Base-by-base conservation (phyloP, 371 early-diverging fungal species). In the Mucor racemosus region DNA sequence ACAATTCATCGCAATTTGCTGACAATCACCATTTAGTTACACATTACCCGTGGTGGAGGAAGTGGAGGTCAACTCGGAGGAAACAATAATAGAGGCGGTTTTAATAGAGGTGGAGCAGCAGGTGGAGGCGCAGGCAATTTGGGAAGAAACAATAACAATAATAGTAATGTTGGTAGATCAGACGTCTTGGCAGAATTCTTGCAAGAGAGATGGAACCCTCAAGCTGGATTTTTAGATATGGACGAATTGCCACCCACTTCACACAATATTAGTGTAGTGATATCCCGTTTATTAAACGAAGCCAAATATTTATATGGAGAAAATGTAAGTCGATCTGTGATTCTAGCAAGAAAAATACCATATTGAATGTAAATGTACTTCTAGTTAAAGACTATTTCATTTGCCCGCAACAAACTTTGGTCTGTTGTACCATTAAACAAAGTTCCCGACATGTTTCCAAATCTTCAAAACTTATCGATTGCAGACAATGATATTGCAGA, bases 311-410 rank as follows among this genome's bases (percentile, higher is more conserved):
- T 81, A 5, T 88, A 77, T 67, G 89, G 88, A 8, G 76, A 85
- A 33, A n/a, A 39, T 11, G 81, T 81, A 72, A 66, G 65, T 26
- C 5, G 6, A 50, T 41, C 7, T 38, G 38, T 38, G 26, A 26
- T 26, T 26, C 26, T 26, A 26, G 26, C 26, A 26, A 26, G 26
- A 26, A 26, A 26, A 26, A 26, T 26, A 26, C 26, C 36, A 26
- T 17, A 15, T 33, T 26, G 44, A 26, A 50, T 11, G 36, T 19
- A 53, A 15, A 21, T 9, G 13, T 53, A 19, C 19, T 8, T 60
- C 13, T 53, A 87, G 85, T 57, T 89, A n/a, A 60, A 76, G n/a
- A 84, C 87, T 0, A 68, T 90, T 39, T 86, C 86, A 8, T 78
- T 88, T 53, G 76, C 84, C 6, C 70, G 77, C 31, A 88, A 88